phyloP scores from a whole-genome alignment of 148 eudicot species.

The Heliosperma pusillum region DNA sequence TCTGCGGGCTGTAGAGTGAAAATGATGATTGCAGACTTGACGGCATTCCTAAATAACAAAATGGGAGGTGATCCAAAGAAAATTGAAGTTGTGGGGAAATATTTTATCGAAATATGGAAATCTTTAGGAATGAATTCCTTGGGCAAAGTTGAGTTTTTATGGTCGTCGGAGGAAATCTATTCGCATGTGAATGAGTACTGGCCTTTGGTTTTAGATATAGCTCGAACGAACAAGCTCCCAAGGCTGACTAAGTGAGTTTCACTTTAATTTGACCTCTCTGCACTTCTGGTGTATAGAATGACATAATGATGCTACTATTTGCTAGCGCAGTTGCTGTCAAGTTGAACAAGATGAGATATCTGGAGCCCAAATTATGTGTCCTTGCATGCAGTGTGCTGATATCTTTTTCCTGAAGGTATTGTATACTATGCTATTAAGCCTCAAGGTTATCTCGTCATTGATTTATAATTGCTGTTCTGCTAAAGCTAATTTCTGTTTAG shows the following conservation, averaged over 20 bases:
- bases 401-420: constrained; percentile 82
- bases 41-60: constrained; percentile 84
- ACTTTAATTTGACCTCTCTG: not conserved
- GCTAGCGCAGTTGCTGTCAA: constrained; percentile 57
- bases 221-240: constrained; percentile 70
- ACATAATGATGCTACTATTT: not conserved
- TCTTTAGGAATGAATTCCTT: constrained; percentile 70
- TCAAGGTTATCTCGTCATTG: not conserved
- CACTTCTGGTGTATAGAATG: not conserved
- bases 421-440: not conserved
- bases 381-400: constrained; percentile 98
- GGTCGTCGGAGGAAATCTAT: constrained; percentile 77
- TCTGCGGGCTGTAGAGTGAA: constrained; percentile 88
- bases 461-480: not conserved
- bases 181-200: constrained; percentile 73
- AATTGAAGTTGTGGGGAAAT: constrained; percentile 73
- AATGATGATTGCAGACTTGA: constrained; percentile 90
- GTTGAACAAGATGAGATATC: constrained; percentile 77
- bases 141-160: constrained; percentile 79
- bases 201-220: constrained; percentile 93
- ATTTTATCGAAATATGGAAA: constrained; percentile 92
- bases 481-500: not conserved
- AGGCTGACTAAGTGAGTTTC: constrained; percentile 59
- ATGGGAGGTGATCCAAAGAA: constrained; percentile 92
- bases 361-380: constrained; percentile 81